Base-by-base conservation (phyloP, 2,329 filamentous ascomycete genomes). In the Colletotrichum sidae region DNA sequence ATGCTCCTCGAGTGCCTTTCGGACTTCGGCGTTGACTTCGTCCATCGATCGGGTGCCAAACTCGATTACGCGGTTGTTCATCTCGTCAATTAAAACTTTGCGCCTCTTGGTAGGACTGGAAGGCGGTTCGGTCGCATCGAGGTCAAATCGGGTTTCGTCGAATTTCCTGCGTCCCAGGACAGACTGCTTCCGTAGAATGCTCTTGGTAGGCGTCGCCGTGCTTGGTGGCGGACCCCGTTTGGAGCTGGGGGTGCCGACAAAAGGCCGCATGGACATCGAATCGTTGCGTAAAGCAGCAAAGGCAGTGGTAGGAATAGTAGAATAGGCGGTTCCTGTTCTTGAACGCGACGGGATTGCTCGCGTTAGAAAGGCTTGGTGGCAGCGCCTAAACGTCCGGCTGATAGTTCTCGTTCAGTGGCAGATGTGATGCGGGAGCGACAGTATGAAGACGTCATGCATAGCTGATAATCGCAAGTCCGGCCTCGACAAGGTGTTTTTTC, bases 21-120 rank as follows among this genome's bases (percentile, higher is more conserved):
- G 78, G 50, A 89, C 85, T 69, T 87, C 82, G 33, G 80, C 72
- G 72, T 87, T 88, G 61, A 86, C 81, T 54, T 87, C 83, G 6
- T 85, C 83, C 71, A 87, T 80, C 6, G 83, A 83, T 68, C 85
- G 78, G 49, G 78, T 76, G 51, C 83, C 81, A 35, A 88, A 82
- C 69, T 86, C 84, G 75, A 86, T 83, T 7, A 87, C 83, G 63
- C 83, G 79, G 72, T 86, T 88, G 70, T 84, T 81, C 17, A 84
- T 82, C 67, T 88, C 81, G 77, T 88, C 85, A 68, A 88, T 88
- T 51, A 86, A 78, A 53, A 89, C 86, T 70, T 83, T 87, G 66
- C 83, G 83, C 42, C 85, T 81, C 72, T 88, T 88, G 39, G 74
- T 79, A 4, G 82, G 83, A 68, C 78, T 84, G 55, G 80, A 78